Conservation (phyloP, 108 stramenopile genomes). For the Pseudonitzschia delicatissima region DNA sequence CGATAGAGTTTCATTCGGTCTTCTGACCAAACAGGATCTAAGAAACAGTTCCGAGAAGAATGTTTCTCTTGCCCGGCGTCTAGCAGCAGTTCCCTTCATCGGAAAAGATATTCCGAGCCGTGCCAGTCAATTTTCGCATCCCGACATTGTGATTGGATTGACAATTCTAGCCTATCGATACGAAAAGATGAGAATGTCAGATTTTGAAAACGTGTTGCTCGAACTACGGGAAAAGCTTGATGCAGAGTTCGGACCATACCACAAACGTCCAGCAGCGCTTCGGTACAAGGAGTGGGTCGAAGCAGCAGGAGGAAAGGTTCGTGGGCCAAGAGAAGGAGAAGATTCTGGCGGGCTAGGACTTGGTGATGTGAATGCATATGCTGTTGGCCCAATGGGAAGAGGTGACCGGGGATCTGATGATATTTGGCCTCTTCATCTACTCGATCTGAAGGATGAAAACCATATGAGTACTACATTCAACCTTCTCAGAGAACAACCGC, state of each 20-base stretch:
- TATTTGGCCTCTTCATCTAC: constrained; percentile 96
- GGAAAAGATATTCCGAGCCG: constrained; percentile 98
- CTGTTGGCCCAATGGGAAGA: constrained; percentile 40
- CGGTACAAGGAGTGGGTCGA: constrained; percentile 93
- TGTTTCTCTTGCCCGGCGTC: constrained; percentile 87
- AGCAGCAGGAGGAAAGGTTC: constrained; percentile 92
- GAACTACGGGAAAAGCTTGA: constrained; percentile 90
- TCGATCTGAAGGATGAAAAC: constrained; percentile 95
- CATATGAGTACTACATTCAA: constrained; percentile 91
- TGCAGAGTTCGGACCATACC: constrained; percentile 93
- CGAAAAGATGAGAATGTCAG: constrained; percentile 91
- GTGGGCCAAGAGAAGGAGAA: constrained; percentile 82
- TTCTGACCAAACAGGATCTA: constrained; percentile 72
- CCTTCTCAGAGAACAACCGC: constrained; percentile 81
- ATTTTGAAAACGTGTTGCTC: constrained; percentile 85
- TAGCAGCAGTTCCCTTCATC: constrained; percentile 97
- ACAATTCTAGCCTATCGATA: constrained; percentile 96
- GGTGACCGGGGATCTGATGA: constrained; percentile 78
- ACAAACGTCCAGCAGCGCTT: constrained; percentile 91
- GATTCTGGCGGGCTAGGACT: constrained; percentile 24
- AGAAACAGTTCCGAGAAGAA: constrained; percentile 73
- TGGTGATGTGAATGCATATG: constrained; percentile 48
- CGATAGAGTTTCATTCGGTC: constrained; percentile 96
- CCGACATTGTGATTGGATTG: constrained; percentile 98
- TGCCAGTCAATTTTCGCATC: constrained; percentile 97